A percentile compares a stretch with the other conserved stretches of the same genome.
phyloP scores from a whole-genome alignment of 106 monocot species.

The Allium cepa region DNA sequence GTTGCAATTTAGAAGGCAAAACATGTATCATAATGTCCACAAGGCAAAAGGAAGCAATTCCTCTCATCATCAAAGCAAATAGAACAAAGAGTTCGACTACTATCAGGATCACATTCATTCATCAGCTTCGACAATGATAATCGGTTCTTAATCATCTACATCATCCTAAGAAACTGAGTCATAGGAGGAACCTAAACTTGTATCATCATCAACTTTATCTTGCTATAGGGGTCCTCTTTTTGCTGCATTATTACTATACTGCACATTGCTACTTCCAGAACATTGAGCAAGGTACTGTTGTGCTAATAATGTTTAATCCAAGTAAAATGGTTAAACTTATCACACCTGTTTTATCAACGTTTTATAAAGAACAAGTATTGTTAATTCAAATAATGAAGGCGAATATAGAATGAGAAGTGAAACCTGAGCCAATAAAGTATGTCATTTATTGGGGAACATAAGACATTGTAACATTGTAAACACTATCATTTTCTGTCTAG shows the following conservation, averaged over 20 bases:
- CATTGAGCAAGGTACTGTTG: not conserved
- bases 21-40: slow-evolving; percentile 47
- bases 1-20: no score
- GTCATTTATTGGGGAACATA: slow-evolving; percentile 42
- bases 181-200: slow-evolving; percentile 57
- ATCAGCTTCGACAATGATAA: not conserved
- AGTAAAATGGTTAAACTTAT: slow-evolving; percentile 16
- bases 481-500: slow-evolving; percentile 11
- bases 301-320: slow-evolving; percentile 19
- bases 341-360: slow-evolving; percentile 4
- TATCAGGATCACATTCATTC: slow-evolving; percentile 8
- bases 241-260: not conserved
- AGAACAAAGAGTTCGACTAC: slow-evolving; percentile 18
- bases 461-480: slow-evolving; percentile 28
- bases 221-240: slow-evolving; percentile 23
- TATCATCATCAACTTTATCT: slow-evolving; percentile 33
- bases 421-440: slow-evolving; percentile 55
- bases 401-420: not conserved
- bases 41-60: slow-evolving; percentile 61
- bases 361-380: not conserved
- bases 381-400: not conserved
- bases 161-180: slow-evolving; percentile 49
- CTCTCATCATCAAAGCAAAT: slow-evolving; percentile 38
- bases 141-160: slow-evolving; percentile 22
- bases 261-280: slow-evolving; percentile 5